Evolutionary conservation across 164 flowering plant species (phyloP).

Genomic region (Houttuynia cordata): DNA sequence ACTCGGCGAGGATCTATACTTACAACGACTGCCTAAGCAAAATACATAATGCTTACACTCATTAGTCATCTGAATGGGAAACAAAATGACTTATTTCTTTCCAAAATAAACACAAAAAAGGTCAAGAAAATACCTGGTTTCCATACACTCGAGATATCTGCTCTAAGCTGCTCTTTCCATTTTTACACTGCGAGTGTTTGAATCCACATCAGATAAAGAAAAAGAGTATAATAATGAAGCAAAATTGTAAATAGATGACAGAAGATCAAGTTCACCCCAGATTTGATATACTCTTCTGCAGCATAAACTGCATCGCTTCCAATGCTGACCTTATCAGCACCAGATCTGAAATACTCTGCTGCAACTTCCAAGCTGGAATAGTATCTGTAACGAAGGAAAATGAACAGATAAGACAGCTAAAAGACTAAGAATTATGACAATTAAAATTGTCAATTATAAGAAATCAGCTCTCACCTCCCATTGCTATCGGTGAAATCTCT

Average conservation of each 20-base stretch:
- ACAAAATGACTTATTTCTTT: too few species aligned
- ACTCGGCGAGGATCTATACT: conserved; percentile 96
- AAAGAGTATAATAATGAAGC: conserved; percentile 6
- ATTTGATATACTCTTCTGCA: conserved; percentile 71
- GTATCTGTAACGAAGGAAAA: conserved; percentile 31
- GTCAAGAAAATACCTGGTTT: conserved; percentile 53
- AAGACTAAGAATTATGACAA: background rate
- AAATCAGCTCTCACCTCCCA: conserved; percentile 50
- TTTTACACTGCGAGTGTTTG: conserved; percentile 47
- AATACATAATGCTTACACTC: background rate
- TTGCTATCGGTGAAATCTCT: conserved; percentile 93
- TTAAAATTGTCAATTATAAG: background rate
- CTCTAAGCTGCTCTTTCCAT: conserved; percentile 83
- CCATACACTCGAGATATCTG: conserved; percentile 94
- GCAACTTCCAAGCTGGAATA: conserved; percentile 96
- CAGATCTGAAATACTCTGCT: conserved; percentile 95
- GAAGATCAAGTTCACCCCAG: conserved; percentile 45
- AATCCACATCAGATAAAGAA: background rate
- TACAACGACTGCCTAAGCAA: conserved; percentile 83
- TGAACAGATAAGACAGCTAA: background rate
- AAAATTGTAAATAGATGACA: background rate
- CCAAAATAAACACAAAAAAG: background rate
- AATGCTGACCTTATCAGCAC: conserved; percentile 94
- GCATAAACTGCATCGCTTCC: conserved; percentile 99
- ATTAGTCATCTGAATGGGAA: background rate